Evolutionary conservation across 768 basidiomycete genomes (phyloP).

Genomic region (Dioszegia crocea): DNA sequence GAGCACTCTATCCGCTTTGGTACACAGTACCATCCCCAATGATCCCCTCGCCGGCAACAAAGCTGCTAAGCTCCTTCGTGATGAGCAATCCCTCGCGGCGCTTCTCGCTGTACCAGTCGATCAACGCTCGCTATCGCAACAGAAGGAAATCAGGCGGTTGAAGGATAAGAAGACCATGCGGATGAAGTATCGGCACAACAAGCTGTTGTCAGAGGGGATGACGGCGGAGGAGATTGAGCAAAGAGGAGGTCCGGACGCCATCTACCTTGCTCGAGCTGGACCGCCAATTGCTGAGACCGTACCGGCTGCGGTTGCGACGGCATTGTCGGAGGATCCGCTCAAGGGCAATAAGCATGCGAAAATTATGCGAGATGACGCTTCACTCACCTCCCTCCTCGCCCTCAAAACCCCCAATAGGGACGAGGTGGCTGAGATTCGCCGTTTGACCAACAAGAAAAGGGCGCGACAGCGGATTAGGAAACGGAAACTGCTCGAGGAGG

Average conservation of each 20-base stretch:
- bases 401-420: neutral
- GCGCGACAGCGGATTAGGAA: neutral
- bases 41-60: slow-evolving; percentile 5
- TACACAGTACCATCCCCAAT: neutral
- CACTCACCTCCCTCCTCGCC: neutral
- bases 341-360: slow-evolving; percentile 7
- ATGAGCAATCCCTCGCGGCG: neutral
- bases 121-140: neutral
- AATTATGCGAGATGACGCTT: slow-evolving; percentile 6
- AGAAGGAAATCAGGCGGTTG: neutral
- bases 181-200: slow-evolving; percentile 15
- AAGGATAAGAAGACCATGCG: slow-evolving; percentile 11
- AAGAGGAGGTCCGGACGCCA: slow-evolving; percentile 22
- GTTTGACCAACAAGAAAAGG: neutral
- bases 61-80: slow-evolving; percentile 2
- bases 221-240: slow-evolving; percentile 23
- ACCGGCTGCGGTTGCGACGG: neutral
- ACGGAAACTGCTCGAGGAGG: slow-evolving; percentile 2
- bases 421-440: neutral
- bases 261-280: neutral
- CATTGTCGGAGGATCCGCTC: neutral
- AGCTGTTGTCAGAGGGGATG: slow-evolving; percentile 20
- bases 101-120: neutral
- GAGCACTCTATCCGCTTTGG: neutral
- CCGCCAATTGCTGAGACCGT: too few species aligned